Percentiles rank a stretch among this genome's conserved stretches.
Evolutionary conservation across 2,329 filamentous ascomycete species (phyloP).

Genomic region (Penicillium expansum): DNA sequence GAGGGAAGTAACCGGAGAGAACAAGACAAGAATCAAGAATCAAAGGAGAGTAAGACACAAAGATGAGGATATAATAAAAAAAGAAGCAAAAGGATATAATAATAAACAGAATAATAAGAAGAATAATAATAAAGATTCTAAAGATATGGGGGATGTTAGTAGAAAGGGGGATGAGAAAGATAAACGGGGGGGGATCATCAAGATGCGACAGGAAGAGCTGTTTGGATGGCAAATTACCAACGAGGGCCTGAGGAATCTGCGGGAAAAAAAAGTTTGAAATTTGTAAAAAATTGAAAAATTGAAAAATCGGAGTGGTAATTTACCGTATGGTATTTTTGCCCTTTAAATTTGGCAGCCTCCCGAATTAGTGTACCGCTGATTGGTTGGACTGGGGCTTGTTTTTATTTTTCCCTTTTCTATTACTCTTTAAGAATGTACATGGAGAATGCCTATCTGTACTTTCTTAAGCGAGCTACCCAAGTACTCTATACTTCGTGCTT

Average conservation of each 20-base stretch:
- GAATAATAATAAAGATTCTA: constrained; percentile 17
- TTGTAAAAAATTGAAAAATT: neutral
- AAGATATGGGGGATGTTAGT: constrained; percentile 2
- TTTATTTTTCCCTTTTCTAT: constrained; percentile 6
- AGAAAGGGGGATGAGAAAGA: constrained; percentile 17
- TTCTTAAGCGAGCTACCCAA: neutral
- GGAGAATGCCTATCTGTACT: neutral
- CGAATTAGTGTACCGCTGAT: constrained; percentile 25
- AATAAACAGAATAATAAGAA: constrained; percentile 17
- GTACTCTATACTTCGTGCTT: neutral
- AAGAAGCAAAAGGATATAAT: constrained; percentile 12
- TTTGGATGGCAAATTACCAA: constrained; percentile 17
- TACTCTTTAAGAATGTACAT: neutral
- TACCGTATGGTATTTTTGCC: constrained; percentile 13
- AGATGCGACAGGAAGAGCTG: constrained; percentile 23
- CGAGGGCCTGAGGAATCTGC: constrained; percentile 19
- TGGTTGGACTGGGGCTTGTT: constrained; percentile 16
- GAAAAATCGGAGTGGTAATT: neutral
- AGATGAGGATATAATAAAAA: constrained; percentile 1
- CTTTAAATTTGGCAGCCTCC: constrained; percentile 9
- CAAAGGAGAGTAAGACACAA: constrained; percentile 3
- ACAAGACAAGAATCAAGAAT: constrained; percentile 16
- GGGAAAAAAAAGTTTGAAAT: neutral
- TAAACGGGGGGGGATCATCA: constrained; percentile 18
- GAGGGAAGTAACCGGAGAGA: constrained; percentile 20